A percentile compares a stretch with the other conserved stretches of the same genome.
Evolutionary conservation across 106 monocot species (phyloP).

Genomic region (Cymbidium sinense): DNA sequence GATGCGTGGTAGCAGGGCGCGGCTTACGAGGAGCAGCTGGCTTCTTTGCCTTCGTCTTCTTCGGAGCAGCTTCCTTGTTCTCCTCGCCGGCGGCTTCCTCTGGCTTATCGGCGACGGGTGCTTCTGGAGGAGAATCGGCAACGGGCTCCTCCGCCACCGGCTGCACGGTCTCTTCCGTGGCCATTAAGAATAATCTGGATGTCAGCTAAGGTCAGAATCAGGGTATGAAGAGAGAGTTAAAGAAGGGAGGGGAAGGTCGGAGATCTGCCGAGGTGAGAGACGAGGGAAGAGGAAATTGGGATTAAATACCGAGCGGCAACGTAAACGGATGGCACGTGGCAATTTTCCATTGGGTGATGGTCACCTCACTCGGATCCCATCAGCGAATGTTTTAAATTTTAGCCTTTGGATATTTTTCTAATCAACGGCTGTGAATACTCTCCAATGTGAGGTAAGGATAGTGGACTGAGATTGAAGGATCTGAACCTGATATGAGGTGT

Average conservation of each 20-base stretch:
- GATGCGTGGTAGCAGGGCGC: conserved; percentile 34
- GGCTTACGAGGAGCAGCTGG: conserved; percentile 30
- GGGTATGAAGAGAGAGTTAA: not conserved
- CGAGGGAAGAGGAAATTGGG: not conserved
- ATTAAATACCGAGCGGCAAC: conserved; percentile 25
- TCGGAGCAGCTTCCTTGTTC: conserved; percentile 10
- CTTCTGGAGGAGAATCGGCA: conserved; percentile 11
- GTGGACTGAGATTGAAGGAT: conserved; percentile 13
- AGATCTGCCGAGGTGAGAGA: not conserved
- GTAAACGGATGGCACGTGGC: conserved; percentile 7
- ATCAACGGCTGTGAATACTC: conserved; percentile 27
- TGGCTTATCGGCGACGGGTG: not conserved
- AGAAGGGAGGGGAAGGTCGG: not conserved
- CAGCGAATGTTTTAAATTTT: conserved; percentile 10
- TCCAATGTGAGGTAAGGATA: not conserved
- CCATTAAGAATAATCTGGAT: conserved; percentile 8
- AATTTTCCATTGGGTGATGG: conserved; percentile 19
- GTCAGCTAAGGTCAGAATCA: not conserved
- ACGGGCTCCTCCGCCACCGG: conserved; percentile 6
- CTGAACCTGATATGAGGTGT: conserved; percentile 14
- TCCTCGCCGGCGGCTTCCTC: conserved; percentile 14
- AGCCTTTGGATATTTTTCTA: conserved; percentile 29
- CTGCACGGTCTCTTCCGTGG: conserved; percentile 16
- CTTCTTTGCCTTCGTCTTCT: conserved; percentile 41
- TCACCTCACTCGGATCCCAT: conserved; percentile 24